A percentile compares a stretch with the other conserved stretches of the same genome.
phyloP scores from a whole-genome alignment of 2,329 filamentous ascomycete genomes.

The Cadophora gregata region DNA sequence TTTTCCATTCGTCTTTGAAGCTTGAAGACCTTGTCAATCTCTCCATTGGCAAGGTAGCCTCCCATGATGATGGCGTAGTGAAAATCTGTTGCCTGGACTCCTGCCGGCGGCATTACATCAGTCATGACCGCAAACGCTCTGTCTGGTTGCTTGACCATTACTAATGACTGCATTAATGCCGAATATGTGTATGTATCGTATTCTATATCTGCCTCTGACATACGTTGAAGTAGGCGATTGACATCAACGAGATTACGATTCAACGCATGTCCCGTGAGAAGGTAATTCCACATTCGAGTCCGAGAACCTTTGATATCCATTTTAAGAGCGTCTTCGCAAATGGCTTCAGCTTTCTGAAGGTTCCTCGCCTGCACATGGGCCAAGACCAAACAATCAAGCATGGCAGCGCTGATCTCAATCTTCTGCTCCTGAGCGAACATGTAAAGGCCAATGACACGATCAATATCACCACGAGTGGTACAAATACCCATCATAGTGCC shows the following conservation, averaged over 20 bases:
- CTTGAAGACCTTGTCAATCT: slow-evolving; percentile 54
- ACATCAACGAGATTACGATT: slow-evolving; percentile 62
- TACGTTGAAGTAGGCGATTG: slow-evolving; percentile 58
- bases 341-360: slow-evolving; percentile 59
- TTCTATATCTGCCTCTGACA: slow-evolving; percentile 57
- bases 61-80: slow-evolving; percentile 61
- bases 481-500: slow-evolving; percentile 76
- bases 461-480: slow-evolving; percentile 74
- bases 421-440: slow-evolving; percentile 61
- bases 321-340: slow-evolving; percentile 62
- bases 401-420: slow-evolving; percentile 58
- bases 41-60: slow-evolving; percentile 49
- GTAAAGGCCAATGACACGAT: slow-evolving; percentile 70
- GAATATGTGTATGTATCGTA: slow-evolving; percentile 64
- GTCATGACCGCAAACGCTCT: slow-evolving; percentile 60
- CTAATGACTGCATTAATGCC: slow-evolving; percentile 64
- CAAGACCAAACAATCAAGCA: slow-evolving; percentile 70
- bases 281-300: slow-evolving; percentile 77
- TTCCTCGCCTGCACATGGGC: slow-evolving; percentile 67
- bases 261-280: slow-evolving; percentile 73
- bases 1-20: slow-evolving; percentile 53
- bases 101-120: slow-evolving; percentile 55
- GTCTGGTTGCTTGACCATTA: slow-evolving; percentile 57
- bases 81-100: slow-evolving; percentile 51
- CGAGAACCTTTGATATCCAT: slow-evolving; percentile 57